These are phyloP conservation scores for Carex littledalei DNA, from an alignment of 176 grass and related monocot genomes.

Conservation along the genomic window DNA sequence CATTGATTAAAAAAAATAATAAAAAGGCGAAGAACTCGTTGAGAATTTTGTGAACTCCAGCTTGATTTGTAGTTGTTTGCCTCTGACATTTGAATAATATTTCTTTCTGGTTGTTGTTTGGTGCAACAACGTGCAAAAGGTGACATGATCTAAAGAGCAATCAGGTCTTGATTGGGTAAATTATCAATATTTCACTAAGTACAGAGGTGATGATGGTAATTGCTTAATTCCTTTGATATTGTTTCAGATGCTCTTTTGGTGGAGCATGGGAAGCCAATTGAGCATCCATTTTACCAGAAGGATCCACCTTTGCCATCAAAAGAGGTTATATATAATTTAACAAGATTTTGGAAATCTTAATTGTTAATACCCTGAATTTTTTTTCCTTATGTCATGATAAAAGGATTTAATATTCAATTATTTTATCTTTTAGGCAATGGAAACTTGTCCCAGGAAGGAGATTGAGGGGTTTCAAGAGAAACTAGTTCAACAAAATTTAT, in stretches of 20 bases:
- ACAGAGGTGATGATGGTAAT: neutral
- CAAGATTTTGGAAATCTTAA: neutral
- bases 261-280: slow-evolving; percentile 45
- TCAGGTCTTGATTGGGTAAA: neutral
- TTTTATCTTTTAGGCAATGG: slow-evolving; percentile 48
- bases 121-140: neutral
- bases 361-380: neutral
- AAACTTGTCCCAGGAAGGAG: slow-evolving; percentile 55
- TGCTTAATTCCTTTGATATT: neutral
- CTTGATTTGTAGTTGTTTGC: neutral
- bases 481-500: slow-evolving; percentile 74
- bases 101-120: neutral
- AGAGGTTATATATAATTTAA: slow-evolving; percentile 27
- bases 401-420: neutral
- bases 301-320: neutral
- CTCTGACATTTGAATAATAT: neutral
- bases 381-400: neutral
- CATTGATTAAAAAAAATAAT: neutral
- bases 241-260: slow-evolving; percentile 43
- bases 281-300: slow-evolving; percentile 50
- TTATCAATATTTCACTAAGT: neutral
- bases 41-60: neutral
- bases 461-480: slow-evolving; percentile 44
- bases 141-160: neutral
- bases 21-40: neutral